Evolutionary conservation across 495 filamentous ascomycete species (phyloP), one percentile per base, ranked within the genome.

Genomic region (Pyrenula massariospora): DNA sequence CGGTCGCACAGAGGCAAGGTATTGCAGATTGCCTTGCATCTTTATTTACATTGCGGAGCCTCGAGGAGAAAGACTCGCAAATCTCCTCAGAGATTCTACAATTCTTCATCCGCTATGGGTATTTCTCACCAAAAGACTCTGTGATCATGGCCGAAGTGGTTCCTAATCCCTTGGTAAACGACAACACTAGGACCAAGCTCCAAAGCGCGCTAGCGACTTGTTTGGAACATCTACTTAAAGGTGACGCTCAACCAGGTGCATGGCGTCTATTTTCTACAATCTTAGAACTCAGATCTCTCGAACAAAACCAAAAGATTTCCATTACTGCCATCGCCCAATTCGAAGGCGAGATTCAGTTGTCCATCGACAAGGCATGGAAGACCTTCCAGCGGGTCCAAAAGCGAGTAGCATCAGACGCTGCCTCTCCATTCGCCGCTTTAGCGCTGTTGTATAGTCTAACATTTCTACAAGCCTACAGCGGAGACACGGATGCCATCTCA

Each of bases 391-490:
- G 22, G 8, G 8, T 52, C 50, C 19, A 20, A 21, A 52, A 52
- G 50, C n/a, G 19, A 5, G 50, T 20, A 52, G 22, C 52, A 47
- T 48, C 52, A 51, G 56, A 5, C 53, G 61, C 52, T 24, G 59
- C 56, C 19, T 63, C 68, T 11, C 63, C 70, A 55, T 60, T 71
- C 55, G 64, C 82, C 47, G 86, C 88, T 0, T 85, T 95, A 58
- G 83, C 84, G 49, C 76, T 96, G 8, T 74, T 96, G 8, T 91
- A 93, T 67, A 87, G 88, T n/a, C 76, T 95, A 56, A 84, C 86
- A 1, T 80, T 96, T 52, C 69, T 96, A 25, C 88, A 95, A 63
- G 77, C 95, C n/a, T 92, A 93, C 70, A 87, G 89, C 62, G 87
- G 86, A 20, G 89, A 94, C 56, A 77, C 86, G 0, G 93, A 97